Conservation (phyloP, 78 protist species). For the slime mould (Dictyostelium discoideum) region dicty_2.7 NC_007088.5:4625501-4626000, state of each 20-base stretch:
- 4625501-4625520: constrained; percentile 24
- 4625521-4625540: not conserved
- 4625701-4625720: not conserved
- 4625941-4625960: constrained; percentile 36
- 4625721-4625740: not conserved
- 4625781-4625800: not conserved
- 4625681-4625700: not conserved
- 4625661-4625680: not conserved
- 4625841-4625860: not conserved
- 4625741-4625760: not conserved
- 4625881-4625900: constrained; percentile 42
- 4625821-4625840: not conserved
- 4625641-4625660: not conserved
- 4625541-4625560: not conserved
- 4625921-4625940: not conserved
- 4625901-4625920: not conserved
- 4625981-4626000: not conserved
- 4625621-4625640: not conserved
- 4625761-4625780: constrained; percentile 4
- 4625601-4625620: not conserved
- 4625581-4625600: not conserved
- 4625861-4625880: not conserved
- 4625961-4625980: not conserved
- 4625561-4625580: not conserved
- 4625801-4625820: not conserved